Evolutionary conservation across 2,329 filamentous ascomycete genomes (phyloP), one percentile per base, ranked within the genome.

Genomic region (Juglanconis oblonga): DNA sequence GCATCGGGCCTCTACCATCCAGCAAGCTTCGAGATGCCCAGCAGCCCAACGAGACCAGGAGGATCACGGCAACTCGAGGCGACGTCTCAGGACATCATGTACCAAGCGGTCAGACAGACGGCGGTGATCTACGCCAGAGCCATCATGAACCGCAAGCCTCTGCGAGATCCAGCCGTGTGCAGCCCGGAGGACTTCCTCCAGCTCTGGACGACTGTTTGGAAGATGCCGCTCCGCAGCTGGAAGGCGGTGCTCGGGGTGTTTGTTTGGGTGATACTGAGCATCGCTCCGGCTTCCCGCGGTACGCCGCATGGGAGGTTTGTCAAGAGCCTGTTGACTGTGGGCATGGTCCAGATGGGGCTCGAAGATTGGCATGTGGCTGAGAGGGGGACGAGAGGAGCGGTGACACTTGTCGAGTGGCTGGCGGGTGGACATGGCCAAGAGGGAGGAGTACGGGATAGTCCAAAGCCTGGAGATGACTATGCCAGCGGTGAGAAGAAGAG

Each of bases 141-240:
- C 2, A 78, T 84, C 47, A 67, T 74, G 35, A 62, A 67, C 9
- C 76, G 78, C 3, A 70, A 66, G 3, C 77, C 80, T 0, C 78
- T 81, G 13, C 75, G 75, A 55, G 61, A 62, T 24, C 44, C 51
- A 13, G 59, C 65, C 5, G 68, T 77, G 0, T 78, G 80, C 57
- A 70, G 70, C 3, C 62, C 71, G 3, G 62, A 66, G 8, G 77
- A 81, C 48, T 77, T 81, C 59, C 58, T 72, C 9, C 66, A 67
- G 48, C 73, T 83, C 5, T 84, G 81, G 81, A 71, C 70, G 13
- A 74, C 74, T 3, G 71, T 77, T 10, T 83, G 81, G 80, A 71
- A 74, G 17, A 75, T 80, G 4, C 74, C 77, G 1, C 69, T 82
- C 38, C 68, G 75, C 3, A 73, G 71, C 5, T 82, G 80, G 80